Percentiles rank a stretch among this genome's conserved stretches.
These are phyloP conservation scores for Austroboletus olivaceoglutinosus DNA, from an alignment of 1,284 basidiomycete genomes.

Conservation along the genomic window DNA sequence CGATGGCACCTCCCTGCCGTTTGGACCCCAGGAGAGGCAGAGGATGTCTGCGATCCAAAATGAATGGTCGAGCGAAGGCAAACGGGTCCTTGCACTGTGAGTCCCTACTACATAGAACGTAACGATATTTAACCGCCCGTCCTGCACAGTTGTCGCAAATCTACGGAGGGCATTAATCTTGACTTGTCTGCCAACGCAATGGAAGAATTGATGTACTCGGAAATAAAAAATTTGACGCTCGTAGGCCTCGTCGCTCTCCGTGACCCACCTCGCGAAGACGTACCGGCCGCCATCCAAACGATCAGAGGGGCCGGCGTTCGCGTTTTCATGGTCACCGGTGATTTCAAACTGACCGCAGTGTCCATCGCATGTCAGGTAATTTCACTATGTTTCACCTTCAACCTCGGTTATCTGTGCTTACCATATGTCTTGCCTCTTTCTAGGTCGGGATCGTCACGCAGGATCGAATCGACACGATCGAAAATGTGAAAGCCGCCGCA, in stretches of 20 bases:
- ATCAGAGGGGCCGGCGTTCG: constrained; percentile 48
- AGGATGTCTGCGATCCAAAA: constrained; percentile 43
- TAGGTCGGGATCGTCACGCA: constrained; percentile 60
- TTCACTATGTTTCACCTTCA: not conserved
- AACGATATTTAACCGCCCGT: not conserved
- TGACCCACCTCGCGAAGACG: constrained; percentile 57
- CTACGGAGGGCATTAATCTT: constrained; percentile 30
- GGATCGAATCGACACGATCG: constrained; percentile 40
- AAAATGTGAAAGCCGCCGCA: constrained; percentile 25
- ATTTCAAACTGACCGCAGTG: constrained; percentile 45
- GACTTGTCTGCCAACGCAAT: constrained; percentile 36
- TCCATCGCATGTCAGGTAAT: constrained; percentile 45
- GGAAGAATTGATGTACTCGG: constrained; percentile 38
- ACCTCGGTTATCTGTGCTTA: not conserved
- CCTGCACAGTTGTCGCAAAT: constrained; percentile 27
- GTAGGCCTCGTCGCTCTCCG: constrained; percentile 61
- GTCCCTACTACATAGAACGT: not conserved
- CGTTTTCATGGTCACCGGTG: constrained; percentile 59
- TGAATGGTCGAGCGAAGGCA: constrained; percentile 54
- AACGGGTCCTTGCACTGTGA: constrained; percentile 57
- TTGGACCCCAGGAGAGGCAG: constrained; percentile 30
- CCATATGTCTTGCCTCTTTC: not conserved
- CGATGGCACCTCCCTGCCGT: constrained; percentile 36
- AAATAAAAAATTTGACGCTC: constrained; percentile 46
- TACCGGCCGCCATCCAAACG: constrained; percentile 44